Conservation (phyloP, 306 rosid genomes). For the Castanea sativa region DNA sequence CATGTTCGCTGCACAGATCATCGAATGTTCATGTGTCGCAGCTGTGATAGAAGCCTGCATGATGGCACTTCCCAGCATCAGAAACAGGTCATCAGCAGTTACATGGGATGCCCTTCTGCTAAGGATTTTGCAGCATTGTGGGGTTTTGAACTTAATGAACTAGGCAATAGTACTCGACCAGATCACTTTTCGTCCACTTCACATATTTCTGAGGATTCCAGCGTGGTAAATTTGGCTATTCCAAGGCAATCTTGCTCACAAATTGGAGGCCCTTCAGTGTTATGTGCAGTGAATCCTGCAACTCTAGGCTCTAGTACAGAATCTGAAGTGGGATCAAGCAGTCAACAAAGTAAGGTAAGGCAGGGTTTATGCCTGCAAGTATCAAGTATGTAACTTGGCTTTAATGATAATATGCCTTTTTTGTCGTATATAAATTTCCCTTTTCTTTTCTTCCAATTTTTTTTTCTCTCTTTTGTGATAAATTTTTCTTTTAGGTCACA, state of each 20-base stretch:
- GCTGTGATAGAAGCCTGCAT: constrained; percentile 62
- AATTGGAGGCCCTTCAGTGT: constrained; percentile 14
- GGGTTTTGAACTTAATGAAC: constrained; percentile 56
- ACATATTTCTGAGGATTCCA: constrained; percentile 43
- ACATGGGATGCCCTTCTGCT: constrained; percentile 77
- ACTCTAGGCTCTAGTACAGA: constrained; percentile 7
- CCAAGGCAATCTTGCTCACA: constrained; percentile 21
- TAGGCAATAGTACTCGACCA: constrained; percentile 31
- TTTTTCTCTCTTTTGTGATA: background rate
- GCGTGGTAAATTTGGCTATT: constrained; percentile 16
- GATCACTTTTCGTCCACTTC: constrained; percentile 40
- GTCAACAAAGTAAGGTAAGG: constrained; percentile 54
- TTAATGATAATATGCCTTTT: background rate
- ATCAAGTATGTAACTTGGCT: background rate
- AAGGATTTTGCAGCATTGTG: constrained; percentile 72
- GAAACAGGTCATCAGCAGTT: constrained; percentile 55
- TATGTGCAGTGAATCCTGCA: constrained; percentile 11
- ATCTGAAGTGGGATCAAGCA: constrained; percentile 34
- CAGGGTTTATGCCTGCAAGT: background rate
- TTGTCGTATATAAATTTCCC: background rate
- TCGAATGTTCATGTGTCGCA: constrained; percentile 58
- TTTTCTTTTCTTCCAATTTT: background rate
- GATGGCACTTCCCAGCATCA: constrained; percentile 39
- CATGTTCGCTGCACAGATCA: constrained; percentile 59
- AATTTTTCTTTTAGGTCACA: background rate